Base-by-base conservation (phyloP, 2,329 filamentous ascomycete genomes). In the Xylariaceae sp. region DNA sequence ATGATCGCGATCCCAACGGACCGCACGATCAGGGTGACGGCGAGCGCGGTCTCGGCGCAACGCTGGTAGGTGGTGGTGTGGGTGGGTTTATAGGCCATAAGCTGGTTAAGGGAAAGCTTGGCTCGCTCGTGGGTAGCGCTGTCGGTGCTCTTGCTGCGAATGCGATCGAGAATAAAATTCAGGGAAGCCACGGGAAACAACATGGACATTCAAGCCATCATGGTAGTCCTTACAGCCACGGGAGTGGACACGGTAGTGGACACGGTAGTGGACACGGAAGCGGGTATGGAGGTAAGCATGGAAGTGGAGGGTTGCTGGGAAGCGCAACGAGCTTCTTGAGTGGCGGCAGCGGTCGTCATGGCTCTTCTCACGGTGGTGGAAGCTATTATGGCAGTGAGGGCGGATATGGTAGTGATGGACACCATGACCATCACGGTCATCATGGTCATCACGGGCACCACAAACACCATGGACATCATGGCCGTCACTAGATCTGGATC, bases 61-160 rank as follows among this genome's bases (percentile, higher is more conserved):
- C 82, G 2, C 66, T 86, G 3, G 53, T 83, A 1, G 83, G 83
- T 12, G 79, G 81, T 19, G 80, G 78, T 2, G 79, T 77, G 0
- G 84, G 84, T 33, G 83, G 79, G 0, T 80, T 81, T 54, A 54
- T 83, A 0, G 83, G 79, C 0, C 79, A 85, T 66, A 80, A 86
- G 69, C 68, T 82, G 9, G 82, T 83, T 17, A 81, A 81, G 50
- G 82, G 82, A 6, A 73, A 79, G 44, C 66, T 86, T 31, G 81
- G 81, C 21, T 82, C 83, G 2, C 64, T 85, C 5, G 75, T 79
- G 1, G 83, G 83, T 0, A 73, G 78, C 6, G 76, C 83, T 2
- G 80, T 78, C 9, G 84, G 84, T 21, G 83, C 82, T 0, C 75
- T 85, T 11, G 80, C 78, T 2, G 83, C 83, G 6, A 85, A 85